phyloP scores from a whole-genome alignment of 352 stramenopile species.

The Phytophthora uliginosa region DNA sequence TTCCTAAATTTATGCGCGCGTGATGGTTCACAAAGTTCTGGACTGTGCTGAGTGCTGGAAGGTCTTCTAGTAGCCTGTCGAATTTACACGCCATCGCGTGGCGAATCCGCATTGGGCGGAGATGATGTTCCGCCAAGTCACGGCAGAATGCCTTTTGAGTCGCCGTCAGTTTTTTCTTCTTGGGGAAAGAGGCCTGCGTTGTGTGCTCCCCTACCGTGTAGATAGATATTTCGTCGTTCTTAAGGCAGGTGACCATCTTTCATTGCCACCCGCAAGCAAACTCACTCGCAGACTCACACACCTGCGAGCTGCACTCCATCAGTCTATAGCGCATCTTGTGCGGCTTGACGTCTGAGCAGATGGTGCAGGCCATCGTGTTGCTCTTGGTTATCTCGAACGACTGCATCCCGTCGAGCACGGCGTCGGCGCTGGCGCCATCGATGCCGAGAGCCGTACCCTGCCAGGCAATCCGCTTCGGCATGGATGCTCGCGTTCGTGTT shows the following conservation, averaged over 20 bases:
- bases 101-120: background rate
- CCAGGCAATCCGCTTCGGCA: constrained; percentile 1
- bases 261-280: background rate
- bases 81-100: background rate
- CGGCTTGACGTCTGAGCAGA: background rate
- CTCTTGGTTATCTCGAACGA: constrained; percentile 2
- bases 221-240: constrained; percentile 2
- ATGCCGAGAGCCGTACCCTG: background rate
- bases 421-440: background rate
- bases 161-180: background rate
- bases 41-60: background rate
- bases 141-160: background rate
- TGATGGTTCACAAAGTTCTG: background rate
- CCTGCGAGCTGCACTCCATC: background rate
- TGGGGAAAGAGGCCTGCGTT: background rate
- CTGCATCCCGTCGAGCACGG: background rate
- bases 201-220: constrained; percentile 1
- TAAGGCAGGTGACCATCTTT: background rate
- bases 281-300: background rate
- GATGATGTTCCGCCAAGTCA: background rate
- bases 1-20: background rate
- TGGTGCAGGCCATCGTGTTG: constrained; percentile 6
- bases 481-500: background rate
- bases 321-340: constrained; percentile 15
- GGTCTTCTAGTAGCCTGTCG: background rate